Conservation (phyloP, 106 monocot genomes). For the Vanilla planifolia region DNA sequence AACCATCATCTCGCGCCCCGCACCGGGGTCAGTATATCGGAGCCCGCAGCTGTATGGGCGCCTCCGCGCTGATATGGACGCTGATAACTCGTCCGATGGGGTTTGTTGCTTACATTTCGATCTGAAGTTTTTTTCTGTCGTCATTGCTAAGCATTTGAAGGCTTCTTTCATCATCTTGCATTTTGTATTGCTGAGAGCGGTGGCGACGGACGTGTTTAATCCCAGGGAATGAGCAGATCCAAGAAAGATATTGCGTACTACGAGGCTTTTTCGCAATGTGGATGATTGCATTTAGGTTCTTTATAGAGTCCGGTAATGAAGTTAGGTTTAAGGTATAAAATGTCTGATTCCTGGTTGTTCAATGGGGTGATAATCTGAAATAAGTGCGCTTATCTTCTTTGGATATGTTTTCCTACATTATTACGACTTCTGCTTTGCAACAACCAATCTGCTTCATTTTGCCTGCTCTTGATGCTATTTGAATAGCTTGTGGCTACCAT, state of each 20-base stretch:
- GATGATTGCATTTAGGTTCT: neutral
- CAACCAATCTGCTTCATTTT: too few species aligned
- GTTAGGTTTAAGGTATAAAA: neutral
- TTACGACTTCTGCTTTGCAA: too few species aligned
- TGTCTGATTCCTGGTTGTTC: neutral
- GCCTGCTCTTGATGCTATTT: too few species aligned
- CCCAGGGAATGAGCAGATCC: neutral
- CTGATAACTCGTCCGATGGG: constrained; percentile 69
- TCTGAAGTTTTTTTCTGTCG: neutral
- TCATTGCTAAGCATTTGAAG: neutral
- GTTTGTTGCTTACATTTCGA: constrained; percentile 21
- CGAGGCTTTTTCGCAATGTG: neutral
- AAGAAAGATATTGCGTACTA: neutral
- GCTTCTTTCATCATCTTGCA: too few species aligned
- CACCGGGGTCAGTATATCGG: constrained; percentile 66
- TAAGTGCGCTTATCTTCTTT: too few species aligned
- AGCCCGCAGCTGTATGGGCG: constrained; percentile 78
- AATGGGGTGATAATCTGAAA: too few species aligned
- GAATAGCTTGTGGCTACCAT: too few species aligned
- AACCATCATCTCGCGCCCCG: constrained; percentile 45
- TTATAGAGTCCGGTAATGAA: neutral
- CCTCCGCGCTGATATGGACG: constrained; percentile 59
- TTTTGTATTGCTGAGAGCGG: neutral
- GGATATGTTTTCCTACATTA: too few species aligned
- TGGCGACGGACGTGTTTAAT: neutral